Evolutionary conservation across 2,329 filamentous ascomycete genomes (phyloP).

Genomic region (Sporothrix mexicana): DNA sequence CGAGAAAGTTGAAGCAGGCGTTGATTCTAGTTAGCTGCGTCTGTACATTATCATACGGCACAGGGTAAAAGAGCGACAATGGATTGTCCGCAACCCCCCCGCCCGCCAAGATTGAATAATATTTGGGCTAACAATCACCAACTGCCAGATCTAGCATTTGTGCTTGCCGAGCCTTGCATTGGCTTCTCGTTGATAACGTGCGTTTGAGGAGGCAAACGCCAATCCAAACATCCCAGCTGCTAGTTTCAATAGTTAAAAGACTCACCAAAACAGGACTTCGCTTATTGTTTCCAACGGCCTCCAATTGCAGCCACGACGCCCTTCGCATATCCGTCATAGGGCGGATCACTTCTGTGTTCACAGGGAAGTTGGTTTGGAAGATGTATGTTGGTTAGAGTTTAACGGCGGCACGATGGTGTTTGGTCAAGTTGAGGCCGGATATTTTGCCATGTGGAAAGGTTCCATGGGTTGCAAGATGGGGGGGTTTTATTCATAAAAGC

Average conservation of each 20-base stretch:
- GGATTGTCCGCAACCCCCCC: no score
- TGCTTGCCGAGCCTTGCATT: slow-evolving; percentile 5
- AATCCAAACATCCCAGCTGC: neutral
- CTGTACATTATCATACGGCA: no score
- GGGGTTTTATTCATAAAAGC: neutral
- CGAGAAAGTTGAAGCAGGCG: no score
- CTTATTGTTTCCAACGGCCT: neutral
- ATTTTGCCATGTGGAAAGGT: neutral
- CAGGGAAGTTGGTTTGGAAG: neutral
- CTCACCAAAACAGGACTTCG: neutral
- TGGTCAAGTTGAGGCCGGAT: neutral
- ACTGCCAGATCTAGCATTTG: neutral
- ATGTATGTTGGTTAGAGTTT: neutral
- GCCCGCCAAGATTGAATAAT: no score
- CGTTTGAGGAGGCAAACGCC: neutral
- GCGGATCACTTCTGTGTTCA: neutral
- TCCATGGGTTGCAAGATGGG: neutral
- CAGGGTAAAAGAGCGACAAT: no score
- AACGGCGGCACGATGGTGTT: neutral
- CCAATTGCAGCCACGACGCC: no score
- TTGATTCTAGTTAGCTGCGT: no score
- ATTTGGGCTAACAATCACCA: no score
- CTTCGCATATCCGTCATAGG: no score
- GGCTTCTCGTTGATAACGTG: neutral
- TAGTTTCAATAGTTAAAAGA: neutral